Conservation (phyloP, 2,329 filamentous ascomycete genomes). For the Orbilia oligospora region DNA sequence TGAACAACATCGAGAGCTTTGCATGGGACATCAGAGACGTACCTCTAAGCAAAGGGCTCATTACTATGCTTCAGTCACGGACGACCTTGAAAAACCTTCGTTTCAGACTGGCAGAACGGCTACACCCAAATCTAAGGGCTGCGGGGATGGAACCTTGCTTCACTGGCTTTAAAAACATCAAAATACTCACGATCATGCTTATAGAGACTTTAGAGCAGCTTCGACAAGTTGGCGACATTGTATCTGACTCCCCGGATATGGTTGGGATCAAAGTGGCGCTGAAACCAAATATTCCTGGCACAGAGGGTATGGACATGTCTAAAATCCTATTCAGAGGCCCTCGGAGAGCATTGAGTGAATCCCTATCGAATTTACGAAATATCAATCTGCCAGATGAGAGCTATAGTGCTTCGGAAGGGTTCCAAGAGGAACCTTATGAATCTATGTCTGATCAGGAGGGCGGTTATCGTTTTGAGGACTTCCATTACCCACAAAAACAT, state of each 20-base stretch:
- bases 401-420: slow-evolving; percentile 59
- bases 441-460: slow-evolving; percentile 56
- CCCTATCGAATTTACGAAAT: slow-evolving; percentile 54
- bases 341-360: slow-evolving; percentile 51
- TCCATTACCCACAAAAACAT: slow-evolving; percentile 60
- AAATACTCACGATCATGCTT: slow-evolving; percentile 60
- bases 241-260: slow-evolving; percentile 60
- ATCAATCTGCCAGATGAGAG: slow-evolving; percentile 59
- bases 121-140: slow-evolving; percentile 58
- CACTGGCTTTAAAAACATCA: slow-evolving; percentile 60
- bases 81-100: slow-evolving; percentile 57
- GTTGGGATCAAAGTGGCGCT: slow-evolving; percentile 60
- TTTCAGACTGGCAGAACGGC: slow-evolving; percentile 53
- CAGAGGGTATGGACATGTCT: slow-evolving; percentile 60
- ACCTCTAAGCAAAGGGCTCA: slow-evolving; percentile 57
- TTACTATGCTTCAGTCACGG: slow-evolving; percentile 55
- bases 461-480: slow-evolving; percentile 57
- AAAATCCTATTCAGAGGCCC: slow-evolving; percentile 59
- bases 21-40: slow-evolving; percentile 60
- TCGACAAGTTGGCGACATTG: slow-evolving; percentile 59
- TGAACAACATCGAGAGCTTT: slow-evolving; percentile 60
- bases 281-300: slow-evolving; percentile 59
- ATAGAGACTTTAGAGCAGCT: slow-evolving; percentile 59
- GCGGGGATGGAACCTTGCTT: slow-evolving; percentile 59
- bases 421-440: slow-evolving; percentile 59